These are phyloP conservation scores for Xylaria arbuscula DNA, from an alignment of 2,329 filamentous ascomycete genomes.

Conservation along the genomic window DNA sequence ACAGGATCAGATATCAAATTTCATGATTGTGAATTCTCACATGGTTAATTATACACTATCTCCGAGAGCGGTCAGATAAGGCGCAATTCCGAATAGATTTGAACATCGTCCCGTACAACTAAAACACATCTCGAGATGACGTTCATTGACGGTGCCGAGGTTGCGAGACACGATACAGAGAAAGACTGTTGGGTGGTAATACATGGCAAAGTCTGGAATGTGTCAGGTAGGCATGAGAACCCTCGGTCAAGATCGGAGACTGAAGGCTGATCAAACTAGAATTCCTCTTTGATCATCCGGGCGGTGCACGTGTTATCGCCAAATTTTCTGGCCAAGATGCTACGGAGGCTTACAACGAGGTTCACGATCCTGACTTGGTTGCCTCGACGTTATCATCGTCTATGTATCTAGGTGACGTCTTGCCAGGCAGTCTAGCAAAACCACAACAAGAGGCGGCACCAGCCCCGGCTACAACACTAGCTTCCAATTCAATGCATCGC, in stretches of 20 bases:
- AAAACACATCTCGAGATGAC: conserved; percentile 1
- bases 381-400: not conserved
- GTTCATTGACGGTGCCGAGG: conserved; percentile 21
- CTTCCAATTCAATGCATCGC: not conserved
- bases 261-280: conserved; percentile 47
- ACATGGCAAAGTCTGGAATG: conserved; percentile 74
- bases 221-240: conserved; percentile 56
- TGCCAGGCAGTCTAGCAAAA: not conserved
- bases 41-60: not conserved
- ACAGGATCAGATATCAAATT: not conserved
- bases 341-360: conserved; percentile 3
- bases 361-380: not conserved
- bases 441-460: not conserved
- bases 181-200: conserved; percentile 75
- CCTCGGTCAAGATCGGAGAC: not conserved
- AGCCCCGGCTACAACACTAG: not conserved
- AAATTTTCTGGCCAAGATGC: not conserved
- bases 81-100: not conserved
- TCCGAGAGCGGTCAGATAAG: not conserved
- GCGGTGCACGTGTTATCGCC: not conserved
- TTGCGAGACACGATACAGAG: conserved; percentile 57
- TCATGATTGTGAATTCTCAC: not conserved
- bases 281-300: conserved; percentile 62
- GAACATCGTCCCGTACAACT: not conserved
- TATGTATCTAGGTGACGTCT: not conserved